Base-by-base conservation (phyloP, 2,329 filamentous ascomycete genomes). In the Neopestalotiopsis clavispora region DNA sequence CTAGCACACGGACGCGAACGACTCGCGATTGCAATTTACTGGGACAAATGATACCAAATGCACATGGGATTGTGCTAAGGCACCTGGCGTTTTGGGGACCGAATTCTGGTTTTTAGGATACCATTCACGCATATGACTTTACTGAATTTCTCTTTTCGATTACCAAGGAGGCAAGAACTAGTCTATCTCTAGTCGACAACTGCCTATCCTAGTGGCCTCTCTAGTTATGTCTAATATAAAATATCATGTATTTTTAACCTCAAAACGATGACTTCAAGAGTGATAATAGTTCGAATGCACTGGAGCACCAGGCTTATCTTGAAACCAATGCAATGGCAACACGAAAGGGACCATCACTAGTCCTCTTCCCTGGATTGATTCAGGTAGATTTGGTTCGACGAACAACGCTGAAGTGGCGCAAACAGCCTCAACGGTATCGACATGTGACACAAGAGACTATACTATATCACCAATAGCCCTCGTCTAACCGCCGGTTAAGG, bases 61-160 rank as follows among this genome's bases (percentile, higher is more conserved):
- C n/a, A 62, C 30, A 62, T 34, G 34, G 34, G 14, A 34, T 30
- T 59, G 57, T 34, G 23, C 57, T 28, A 65, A 23, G 62, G 42
- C 17, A 67, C 10, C n/a, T 12, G 61, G 60, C 67, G 61, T 65
- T 68, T 20, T 23, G 34, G 20, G 63, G 52, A 23, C 40, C 20
- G 14, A 57, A 28, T 56, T 28, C 28, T 32, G 17, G 45, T 34
- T 65, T 65, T 38, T 49, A 66, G 67, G 67, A 68, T 68, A 68
- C 67, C 67, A 68, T 68, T 68, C 52, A 61, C 63, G 67, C 67
- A 65, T 40, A 60, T 65, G 61, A 64, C 49, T 49, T 66, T 32
- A 32, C 12, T 66, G 14, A n/a, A 28, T 40, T 58, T 57, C 64
- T 66, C 45, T 52, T 23, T 52, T 9, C n/a, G 14, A 52, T 1